These are phyloP conservation scores for Ascodesmis nigricans DNA, from an alignment of 495 filamentous ascomycete species.

Conservation along the genomic window DNA sequence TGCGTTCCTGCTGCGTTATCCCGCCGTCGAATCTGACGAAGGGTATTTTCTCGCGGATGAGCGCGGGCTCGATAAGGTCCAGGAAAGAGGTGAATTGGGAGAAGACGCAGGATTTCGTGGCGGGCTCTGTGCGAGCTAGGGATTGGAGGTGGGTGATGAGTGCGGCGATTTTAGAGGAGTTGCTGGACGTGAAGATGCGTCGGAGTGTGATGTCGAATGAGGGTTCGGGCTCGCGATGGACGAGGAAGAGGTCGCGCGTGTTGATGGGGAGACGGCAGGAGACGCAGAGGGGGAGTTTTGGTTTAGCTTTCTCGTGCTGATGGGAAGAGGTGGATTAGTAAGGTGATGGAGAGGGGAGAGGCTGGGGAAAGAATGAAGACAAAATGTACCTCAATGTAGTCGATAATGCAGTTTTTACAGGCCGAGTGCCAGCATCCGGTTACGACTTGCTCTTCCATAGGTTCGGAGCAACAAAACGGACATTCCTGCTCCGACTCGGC, in stretches of 20 bases:
- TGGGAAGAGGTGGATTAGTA: not conserved
- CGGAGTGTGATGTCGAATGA: constrained; percentile 45
- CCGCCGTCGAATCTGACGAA: constrained; percentile 77
- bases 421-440: constrained; percentile 94
- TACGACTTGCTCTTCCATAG: constrained; percentile 79
- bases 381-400: constrained; percentile 41
- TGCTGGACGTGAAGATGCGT: constrained; percentile 43
- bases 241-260: constrained; percentile 69
- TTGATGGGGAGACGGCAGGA: constrained; percentile 71
- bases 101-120: constrained; percentile 81
- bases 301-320: constrained; percentile 56
- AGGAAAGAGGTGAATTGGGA: constrained; percentile 95
- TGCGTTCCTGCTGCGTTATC: constrained; percentile 66
- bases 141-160: constrained; percentile 51
- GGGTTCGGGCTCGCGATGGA: constrained; percentile 36
- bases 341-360: not conserved
- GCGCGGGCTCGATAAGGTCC: constrained; percentile 62
- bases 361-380: not conserved
- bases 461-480: constrained; percentile 83
- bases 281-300: constrained; percentile 58
- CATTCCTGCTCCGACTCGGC: constrained; percentile 75
- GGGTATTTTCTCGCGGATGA: constrained; percentile 39
- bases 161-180: constrained; percentile 70
- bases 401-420: constrained; percentile 71
- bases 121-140: constrained; percentile 35